Evolutionary conservation across 257 asterid species (phyloP).

Genomic region (Cinchona pubescens): DNA sequence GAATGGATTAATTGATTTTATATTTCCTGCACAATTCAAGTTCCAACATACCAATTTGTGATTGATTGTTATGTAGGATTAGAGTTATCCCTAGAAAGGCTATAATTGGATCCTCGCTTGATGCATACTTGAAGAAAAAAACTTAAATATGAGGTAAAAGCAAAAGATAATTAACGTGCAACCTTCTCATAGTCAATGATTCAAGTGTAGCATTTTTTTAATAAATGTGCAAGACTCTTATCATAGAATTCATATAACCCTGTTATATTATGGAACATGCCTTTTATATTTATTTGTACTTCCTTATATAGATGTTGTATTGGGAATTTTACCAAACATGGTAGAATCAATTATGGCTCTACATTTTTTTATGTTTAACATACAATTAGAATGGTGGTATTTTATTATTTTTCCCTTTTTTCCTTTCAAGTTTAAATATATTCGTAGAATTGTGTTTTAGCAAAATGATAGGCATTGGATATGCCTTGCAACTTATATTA

Average conservation of each 20-base stretch:
- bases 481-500: no score
- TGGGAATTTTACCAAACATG: no score
- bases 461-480: no score
- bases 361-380: no score
- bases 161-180: conserved; percentile 44
- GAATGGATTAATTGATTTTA: no score
- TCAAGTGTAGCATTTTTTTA: background rate
- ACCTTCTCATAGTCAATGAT: conserved; percentile 11
- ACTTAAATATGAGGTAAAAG: conserved; percentile 64
- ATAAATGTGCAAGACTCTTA: background rate
- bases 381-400: no score
- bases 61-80: conserved; percentile 37
- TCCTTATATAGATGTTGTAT: no score
- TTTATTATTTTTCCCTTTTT: no score
- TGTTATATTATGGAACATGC: background rate
- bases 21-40: background rate
- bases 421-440: no score
- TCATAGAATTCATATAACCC: background rate
- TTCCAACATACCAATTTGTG: background rate
- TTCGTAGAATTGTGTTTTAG: no score
- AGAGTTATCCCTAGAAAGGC: conserved; percentile 90
- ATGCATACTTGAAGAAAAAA: conserved; percentile 88
- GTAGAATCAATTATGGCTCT: no score
- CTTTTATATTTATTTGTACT: no score
- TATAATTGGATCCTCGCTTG: conserved; percentile 91